Evolutionary conservation across 495 filamentous ascomycete genomes (phyloP), one percentile per base, ranked within the genome.

Genomic region (Neurospora sp.): DNA sequence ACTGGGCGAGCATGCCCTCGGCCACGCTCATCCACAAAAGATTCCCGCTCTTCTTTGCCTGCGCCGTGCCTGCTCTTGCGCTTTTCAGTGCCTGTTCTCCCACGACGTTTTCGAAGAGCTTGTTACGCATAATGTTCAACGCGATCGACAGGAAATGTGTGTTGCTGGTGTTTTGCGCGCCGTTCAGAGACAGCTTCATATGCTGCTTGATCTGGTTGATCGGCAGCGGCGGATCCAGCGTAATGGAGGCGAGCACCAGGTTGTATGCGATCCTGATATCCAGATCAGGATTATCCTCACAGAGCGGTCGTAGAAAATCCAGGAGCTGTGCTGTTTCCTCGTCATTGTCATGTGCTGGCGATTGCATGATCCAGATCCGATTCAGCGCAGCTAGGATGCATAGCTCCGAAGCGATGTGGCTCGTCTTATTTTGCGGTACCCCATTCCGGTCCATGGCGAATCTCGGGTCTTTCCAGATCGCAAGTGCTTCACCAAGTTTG

Each of bases 71-170:
- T 0, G 94, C 94, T 59, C 87, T 86, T 0, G 92, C 92, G 74
- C 91, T 92, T 83, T 97, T 98, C 74, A 96, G 89, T 3, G 95
- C 92, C 81, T 98, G 95, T 72, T 94, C 93, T 42, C 93, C 93
- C 3, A 97, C 88, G 14, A 95, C 91, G 39, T 91, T 91, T 37
- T 88, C 86, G 83, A 98, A 98, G 80, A 98, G 94, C 65, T 89
- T 87, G 79, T 84, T 87, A 75, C 91, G 90, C 93, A 98, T 94
- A 75, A 96, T 89, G 74, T 88, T 93, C 47, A 99, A 85, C 5
- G 90, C 89, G 74, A 98, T 93, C 74, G 89, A 91, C 9, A 93
- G 86, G 71, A 94, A 90, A 71, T 96, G 95, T 68, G 93, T 82
- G 74, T 89, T 89, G 73, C 92, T 90, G 68, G 93, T 80, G 35